Evolutionary conservation across 257 asterid genomes (phyloP).

Genomic region (Nicotiana tomentosiformis): DNA sequence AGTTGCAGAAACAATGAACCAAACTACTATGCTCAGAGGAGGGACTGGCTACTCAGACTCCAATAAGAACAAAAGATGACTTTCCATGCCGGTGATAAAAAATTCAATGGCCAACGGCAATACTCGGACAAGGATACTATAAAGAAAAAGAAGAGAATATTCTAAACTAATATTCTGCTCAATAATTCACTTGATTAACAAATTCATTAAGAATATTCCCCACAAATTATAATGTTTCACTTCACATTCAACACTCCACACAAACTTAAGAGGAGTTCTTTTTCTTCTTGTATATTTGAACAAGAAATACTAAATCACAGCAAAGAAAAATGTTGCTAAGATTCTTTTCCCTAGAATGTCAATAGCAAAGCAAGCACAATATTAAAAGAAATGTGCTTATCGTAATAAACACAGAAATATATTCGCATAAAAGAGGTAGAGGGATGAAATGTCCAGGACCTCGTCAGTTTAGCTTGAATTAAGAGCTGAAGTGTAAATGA

Average conservation of each 20-base stretch:
- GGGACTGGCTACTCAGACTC: not conserved
- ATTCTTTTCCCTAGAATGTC: not conserved
- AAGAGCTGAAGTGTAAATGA: not conserved
- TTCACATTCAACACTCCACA: not conserved
- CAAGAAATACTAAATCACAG: not conserved
- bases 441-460: not conserved
- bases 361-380: not conserved
- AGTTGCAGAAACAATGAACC: not conserved
- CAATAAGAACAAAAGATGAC: not conserved
- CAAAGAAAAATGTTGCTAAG: not conserved
- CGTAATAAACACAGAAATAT: not conserved
- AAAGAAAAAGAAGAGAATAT: no score
- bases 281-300: not conserved
- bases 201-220: no score
- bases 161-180: no score
- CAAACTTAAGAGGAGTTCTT: not conserved
- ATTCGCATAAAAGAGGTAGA: not conserved
- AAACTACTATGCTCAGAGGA: not conserved
- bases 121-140: no score
- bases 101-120: no score
- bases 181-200: no score
- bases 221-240: not conserved
- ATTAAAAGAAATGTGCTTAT: not conserved
- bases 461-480: slow-evolving; percentile 1
- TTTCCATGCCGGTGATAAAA: not conserved